Conservation (phyloP, 139 green algal species). For the Chloropicon primus region DNA sequence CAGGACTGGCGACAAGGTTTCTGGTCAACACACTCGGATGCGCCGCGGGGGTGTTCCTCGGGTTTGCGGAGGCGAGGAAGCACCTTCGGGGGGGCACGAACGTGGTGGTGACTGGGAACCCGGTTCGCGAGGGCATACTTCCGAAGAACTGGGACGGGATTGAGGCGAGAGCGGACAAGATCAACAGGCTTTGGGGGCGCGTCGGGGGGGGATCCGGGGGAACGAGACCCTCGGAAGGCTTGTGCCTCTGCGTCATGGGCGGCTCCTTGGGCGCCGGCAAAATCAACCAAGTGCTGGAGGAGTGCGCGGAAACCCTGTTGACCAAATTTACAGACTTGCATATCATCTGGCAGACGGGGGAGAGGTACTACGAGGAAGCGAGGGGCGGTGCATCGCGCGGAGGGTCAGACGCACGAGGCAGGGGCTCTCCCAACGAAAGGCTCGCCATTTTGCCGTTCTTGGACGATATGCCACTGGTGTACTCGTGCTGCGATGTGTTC, state of each 20-base stretch:
- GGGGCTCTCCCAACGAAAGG: not conserved
- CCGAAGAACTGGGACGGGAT: not conserved
- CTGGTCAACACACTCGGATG: conserved; percentile 10
- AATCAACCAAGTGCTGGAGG: not conserved
- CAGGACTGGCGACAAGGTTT: conserved; percentile 28
- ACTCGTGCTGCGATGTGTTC: conserved; percentile 27
- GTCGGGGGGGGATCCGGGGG: not conserved
- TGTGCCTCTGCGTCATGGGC: not conserved
- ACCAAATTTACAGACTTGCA: not conserved
- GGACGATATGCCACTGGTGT: conserved; percentile 19
- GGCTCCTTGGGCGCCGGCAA: not conserved
- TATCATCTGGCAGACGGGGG: conserved; percentile 15
- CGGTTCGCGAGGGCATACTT: not conserved
- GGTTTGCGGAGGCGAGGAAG: conserved; percentile 14
- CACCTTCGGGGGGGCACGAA: not conserved
- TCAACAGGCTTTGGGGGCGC: not conserved
- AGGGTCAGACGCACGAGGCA: too few relatives aligned
- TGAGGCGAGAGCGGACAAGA: too few relatives aligned
- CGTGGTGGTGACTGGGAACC: not conserved
- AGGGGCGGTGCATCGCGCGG: too few relatives aligned
- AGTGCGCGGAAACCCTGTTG: not conserved
- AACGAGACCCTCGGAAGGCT: not conserved
- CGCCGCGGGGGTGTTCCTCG: conserved; percentile 21
- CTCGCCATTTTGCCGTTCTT: conserved; percentile 15
- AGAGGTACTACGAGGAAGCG: conserved; percentile 14